Percentiles rank a stretch among this genome's conserved stretches.
Evolutionary conservation across 306 rosid species (phyloP).

Genomic region (Prunus fruticosa): DNA sequence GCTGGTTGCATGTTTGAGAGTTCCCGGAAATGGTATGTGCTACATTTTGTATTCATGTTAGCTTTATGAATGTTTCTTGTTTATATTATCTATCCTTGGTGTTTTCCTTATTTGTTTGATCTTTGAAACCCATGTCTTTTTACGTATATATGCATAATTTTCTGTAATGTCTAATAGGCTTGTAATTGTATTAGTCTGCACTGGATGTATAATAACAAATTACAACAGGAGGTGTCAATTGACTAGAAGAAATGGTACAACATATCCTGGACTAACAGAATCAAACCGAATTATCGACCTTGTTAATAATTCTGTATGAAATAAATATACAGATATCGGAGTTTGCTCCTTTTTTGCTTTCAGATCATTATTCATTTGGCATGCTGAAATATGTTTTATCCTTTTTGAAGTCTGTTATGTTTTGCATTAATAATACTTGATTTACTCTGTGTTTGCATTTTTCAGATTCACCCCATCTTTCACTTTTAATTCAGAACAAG

Average conservation of each 20-base stretch:
- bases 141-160: background rate
- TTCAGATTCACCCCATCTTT: constrained; percentile 47
- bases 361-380: background rate
- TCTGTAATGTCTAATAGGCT: background rate
- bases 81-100: background rate
- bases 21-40: constrained; percentile 48
- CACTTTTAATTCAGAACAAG: constrained; percentile 52
- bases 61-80: background rate
- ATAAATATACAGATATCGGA: background rate
- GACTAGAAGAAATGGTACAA: background rate
- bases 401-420: background rate
- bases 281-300: background rate
- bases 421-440: background rate
- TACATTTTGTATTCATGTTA: background rate
- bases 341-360: background rate
- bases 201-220: background rate
- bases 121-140: background rate
- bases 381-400: background rate
- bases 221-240: background rate
- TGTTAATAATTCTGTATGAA: background rate
- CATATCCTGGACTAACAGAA: background rate
- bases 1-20: constrained; percentile 51
- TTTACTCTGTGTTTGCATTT: background rate
- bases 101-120: background rate
- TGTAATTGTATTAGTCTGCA: background rate